These are phyloP conservation scores for Arctostaphylos glauca DNA, from an alignment of 148 eudicot genomes.

Conservation along the genomic window DNA sequence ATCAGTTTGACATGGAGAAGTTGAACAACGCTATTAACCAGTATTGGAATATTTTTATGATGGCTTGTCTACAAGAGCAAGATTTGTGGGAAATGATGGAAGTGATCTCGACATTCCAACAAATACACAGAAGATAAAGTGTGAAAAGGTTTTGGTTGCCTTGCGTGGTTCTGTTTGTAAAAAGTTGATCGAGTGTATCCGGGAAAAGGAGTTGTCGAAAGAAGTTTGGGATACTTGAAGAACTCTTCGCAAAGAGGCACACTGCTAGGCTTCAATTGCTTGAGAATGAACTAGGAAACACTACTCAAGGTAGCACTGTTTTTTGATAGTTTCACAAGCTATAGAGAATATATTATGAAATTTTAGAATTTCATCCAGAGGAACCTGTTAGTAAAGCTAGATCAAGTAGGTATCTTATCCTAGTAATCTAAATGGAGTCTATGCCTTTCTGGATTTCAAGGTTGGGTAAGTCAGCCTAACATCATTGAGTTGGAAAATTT, in stretches of 20 bases:
- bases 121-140: slow-evolving; percentile 15
- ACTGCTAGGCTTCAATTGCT: neutral
- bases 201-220: slow-evolving; percentile 8
- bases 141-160: slow-evolving; percentile 22
- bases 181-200: slow-evolving; percentile 17
- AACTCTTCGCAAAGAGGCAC: slow-evolving; percentile 16
- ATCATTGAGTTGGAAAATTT: slow-evolving; percentile 29
- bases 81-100: slow-evolving; percentile 15
- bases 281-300: slow-evolving; percentile 9
- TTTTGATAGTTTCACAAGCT: slow-evolving; percentile 5
- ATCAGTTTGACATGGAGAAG: neutral
- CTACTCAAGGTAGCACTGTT: slow-evolving; percentile 7
- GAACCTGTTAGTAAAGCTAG: slow-evolving; percentile 23
- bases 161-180: slow-evolving; percentile 2
- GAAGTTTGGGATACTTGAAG: slow-evolving; percentile 19
- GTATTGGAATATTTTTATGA: slow-evolving; percentile 6
- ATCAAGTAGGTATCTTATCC: slow-evolving; percentile 17
- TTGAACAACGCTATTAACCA: neutral
- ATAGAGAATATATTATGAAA: neutral
- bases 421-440: slow-evolving; percentile 22
- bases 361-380: neutral
- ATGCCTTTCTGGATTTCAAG: slow-evolving; percentile 30
- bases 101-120: neutral
- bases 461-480: slow-evolving; percentile 31
- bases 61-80: slow-evolving; percentile 10